These are phyloP conservation scores for Piromyces finnis DNA, from an alignment of 192 early-diverging fungal genomes.

Conservation along the genomic window DNA sequence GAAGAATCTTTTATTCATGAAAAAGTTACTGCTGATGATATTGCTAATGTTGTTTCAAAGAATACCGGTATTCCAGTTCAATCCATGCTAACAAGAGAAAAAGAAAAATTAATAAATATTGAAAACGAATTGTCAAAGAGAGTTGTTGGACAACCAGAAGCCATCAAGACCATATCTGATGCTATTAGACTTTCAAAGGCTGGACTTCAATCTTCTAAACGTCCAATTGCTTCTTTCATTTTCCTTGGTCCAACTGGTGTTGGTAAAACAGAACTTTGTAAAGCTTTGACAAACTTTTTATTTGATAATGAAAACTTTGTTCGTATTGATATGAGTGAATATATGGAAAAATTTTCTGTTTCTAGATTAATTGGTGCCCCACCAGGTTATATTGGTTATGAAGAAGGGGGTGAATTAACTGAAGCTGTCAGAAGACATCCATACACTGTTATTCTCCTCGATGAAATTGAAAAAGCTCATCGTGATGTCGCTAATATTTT, in stretches of 20 bases:
- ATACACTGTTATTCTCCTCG: slow-evolving; percentile 56
- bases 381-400: slow-evolving; percentile 54
- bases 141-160: slow-evolving; percentile 57
- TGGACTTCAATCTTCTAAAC: slow-evolving; percentile 48
- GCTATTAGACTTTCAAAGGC: slow-evolving; percentile 61
- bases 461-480: slow-evolving; percentile 72
- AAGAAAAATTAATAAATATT: slow-evolving; percentile 52
- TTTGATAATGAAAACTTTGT: slow-evolving; percentile 60
- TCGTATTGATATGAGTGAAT: slow-evolving; percentile 66
- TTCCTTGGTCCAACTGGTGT: slow-evolving; percentile 64
- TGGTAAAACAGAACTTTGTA: slow-evolving; percentile 64
- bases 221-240: slow-evolving; percentile 60
- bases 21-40: slow-evolving; percentile 59
- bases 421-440: slow-evolving; percentile 63
- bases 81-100: slow-evolving; percentile 46
- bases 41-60: slow-evolving; percentile 49
- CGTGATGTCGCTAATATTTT: slow-evolving; percentile 82
- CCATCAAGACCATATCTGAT: slow-evolving; percentile 46
- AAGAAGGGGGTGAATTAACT: slow-evolving; percentile 57
- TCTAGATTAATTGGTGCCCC: slow-evolving; percentile 61
- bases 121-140: slow-evolving; percentile 28
- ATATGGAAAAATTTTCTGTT: slow-evolving; percentile 44
- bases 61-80: slow-evolving; percentile 70
- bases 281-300: slow-evolving; percentile 53
- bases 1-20: slow-evolving; percentile 48